Evolutionary conservation across 768 basidiomycete genomes (phyloP).

Genomic region (Calocera viscosa): DNA sequence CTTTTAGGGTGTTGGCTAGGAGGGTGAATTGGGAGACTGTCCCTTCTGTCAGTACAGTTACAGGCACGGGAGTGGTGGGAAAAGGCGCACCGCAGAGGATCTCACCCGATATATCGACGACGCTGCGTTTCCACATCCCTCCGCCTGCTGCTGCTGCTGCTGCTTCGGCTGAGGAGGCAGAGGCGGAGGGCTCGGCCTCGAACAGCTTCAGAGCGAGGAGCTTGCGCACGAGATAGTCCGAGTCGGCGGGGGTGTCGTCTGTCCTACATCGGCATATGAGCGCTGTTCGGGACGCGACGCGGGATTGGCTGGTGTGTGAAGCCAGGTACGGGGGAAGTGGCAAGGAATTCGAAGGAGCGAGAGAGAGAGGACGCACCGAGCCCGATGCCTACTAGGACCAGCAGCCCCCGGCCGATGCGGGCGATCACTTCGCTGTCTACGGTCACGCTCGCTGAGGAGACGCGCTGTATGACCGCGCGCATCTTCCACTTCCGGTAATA

Average conservation of each 20-base stretch:
- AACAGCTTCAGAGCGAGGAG: slow-evolving; percentile 69
- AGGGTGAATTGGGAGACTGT: slow-evolving; percentile 84
- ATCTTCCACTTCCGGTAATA: slow-evolving; percentile 32
- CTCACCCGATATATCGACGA: slow-evolving; percentile 81
- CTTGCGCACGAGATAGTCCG: slow-evolving; percentile 63
- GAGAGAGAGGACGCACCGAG: slow-evolving; percentile 39
- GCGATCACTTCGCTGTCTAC: slow-evolving; percentile 73
- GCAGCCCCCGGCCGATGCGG: slow-evolving; percentile 67
- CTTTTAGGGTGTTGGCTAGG: slow-evolving; percentile 74
- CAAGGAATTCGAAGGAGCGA: no score
- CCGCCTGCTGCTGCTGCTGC: slow-evolving; percentile 18
- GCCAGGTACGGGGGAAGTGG: no score
- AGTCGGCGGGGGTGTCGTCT: slow-evolving; percentile 75
- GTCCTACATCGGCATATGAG: slow-evolving; percentile 19
- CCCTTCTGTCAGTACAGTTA: no score
- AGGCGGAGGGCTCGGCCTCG: slow-evolving; percentile 39
- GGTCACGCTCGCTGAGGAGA: slow-evolving; percentile 70
- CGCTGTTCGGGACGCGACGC: background rate
- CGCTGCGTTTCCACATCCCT: slow-evolving; percentile 70
- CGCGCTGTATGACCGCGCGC: slow-evolving; percentile 79
- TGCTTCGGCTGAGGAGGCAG: slow-evolving; percentile 11
- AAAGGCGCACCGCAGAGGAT: slow-evolving; percentile 55
- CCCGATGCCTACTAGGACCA: slow-evolving; percentile 85
- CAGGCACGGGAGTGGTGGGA: background rate
- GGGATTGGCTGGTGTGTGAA: no score